A percentile compares a stretch with the other conserved stretches of the same genome.
Conservation (phyloP, 345 rosid genomes). For the Boechera divaricarpa region DNA sequence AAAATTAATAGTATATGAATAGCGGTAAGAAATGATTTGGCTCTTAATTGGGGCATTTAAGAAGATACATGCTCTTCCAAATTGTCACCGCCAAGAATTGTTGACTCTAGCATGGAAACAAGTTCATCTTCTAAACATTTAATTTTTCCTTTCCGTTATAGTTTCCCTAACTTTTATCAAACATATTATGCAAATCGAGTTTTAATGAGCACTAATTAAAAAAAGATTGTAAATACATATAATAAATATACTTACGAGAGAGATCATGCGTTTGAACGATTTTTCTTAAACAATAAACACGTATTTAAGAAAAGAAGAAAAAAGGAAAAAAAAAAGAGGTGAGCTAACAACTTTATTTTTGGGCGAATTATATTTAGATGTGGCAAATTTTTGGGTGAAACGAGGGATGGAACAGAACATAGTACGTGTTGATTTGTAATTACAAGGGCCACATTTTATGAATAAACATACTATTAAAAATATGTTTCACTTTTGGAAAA, state of each 20-base stretch:
- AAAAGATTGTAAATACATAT: not conserved
- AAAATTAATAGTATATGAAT: too few species aligned
- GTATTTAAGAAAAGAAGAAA: not conserved
- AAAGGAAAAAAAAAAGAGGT: not conserved
- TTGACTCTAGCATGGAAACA: too few species aligned
- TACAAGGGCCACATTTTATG: constrained; percentile 26
- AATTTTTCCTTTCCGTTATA: too few species aligned
- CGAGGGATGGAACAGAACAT: constrained; percentile 20
- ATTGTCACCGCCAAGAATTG: too few species aligned
- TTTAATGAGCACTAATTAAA: not conserved
- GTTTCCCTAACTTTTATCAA: too few species aligned
- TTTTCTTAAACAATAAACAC: not conserved
- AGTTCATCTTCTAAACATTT: too few species aligned
- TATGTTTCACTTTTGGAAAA: constrained; percentile 13
- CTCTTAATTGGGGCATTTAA: too few species aligned
- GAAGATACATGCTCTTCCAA: too few species aligned
- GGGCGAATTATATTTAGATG: not conserved
- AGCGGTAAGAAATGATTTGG: too few species aligned
- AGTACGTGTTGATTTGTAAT: constrained; percentile 36
- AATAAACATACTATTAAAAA: not conserved
- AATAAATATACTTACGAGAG: not conserved
- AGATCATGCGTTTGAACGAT: not conserved
- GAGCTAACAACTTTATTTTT: not conserved
- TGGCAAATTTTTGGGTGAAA: constrained; percentile 1
- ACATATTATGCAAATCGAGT: too few species aligned